Percentiles rank a stretch among this genome's conserved stretches.
Conservation (phyloP, 73 alveolate genomes). For the Tetrahymena malaccensis region DNA sequence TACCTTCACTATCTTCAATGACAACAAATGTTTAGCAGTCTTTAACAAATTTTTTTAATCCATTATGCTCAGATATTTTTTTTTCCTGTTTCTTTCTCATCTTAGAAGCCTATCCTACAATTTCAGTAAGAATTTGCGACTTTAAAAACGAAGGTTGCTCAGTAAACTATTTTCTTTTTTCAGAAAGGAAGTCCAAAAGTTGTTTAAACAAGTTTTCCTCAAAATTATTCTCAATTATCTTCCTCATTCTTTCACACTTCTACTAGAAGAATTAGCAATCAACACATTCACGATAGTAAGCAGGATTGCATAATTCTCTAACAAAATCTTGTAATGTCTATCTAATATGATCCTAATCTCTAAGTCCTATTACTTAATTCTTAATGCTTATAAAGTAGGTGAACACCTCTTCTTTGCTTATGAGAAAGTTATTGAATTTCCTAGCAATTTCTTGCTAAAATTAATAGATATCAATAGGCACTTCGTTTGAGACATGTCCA, state of each 20-base stretch:
- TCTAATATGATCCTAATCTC: not conserved
- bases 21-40: not conserved
- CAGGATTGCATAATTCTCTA: not conserved
- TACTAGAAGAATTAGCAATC: not conserved
- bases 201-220: not conserved
- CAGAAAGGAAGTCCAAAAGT: not conserved
- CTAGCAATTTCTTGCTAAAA: not conserved
- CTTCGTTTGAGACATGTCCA: not conserved
- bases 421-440: not conserved
- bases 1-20: not conserved
- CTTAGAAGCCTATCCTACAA: not conserved
- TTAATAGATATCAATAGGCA: not conserved
- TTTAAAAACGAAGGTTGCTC: not conserved
- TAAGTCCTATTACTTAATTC: not conserved
- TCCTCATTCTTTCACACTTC: not conserved
- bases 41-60: not conserved
- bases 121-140: not conserved
- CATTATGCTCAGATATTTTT: not conserved
- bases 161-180: not conserved
- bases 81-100: not conserved
- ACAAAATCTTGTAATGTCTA: not conserved
- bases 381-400: not conserved
- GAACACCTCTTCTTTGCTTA: not conserved
- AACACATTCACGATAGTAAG: not conserved
- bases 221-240: not conserved